Percentiles rank a stretch among this genome's conserved stretches.
phyloP scores from a whole-genome alignment of 495 filamentous ascomycete genomes.

The Aspergillus taichungensis region DNA sequence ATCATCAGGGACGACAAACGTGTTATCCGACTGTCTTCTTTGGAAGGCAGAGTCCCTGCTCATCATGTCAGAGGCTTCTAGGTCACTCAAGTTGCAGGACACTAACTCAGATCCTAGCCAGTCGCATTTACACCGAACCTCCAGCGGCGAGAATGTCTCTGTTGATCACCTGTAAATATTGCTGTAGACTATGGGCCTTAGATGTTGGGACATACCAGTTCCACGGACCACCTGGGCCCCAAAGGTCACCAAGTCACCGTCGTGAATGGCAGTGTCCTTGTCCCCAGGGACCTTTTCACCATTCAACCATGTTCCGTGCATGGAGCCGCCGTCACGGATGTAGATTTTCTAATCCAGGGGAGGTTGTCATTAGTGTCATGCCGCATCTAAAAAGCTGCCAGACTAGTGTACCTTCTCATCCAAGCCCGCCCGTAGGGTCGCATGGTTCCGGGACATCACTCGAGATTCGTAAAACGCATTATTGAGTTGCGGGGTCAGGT shows the following conservation, averaged over 20 bases:
- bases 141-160: constrained; percentile 35
- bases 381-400: not conserved
- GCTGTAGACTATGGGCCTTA: too few species aligned
- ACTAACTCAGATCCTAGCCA: constrained; percentile 18
- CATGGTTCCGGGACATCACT: constrained; percentile 76
- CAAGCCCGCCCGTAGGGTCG: constrained; percentile 41
- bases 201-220: constrained; percentile 22
- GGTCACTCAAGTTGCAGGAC: not conserved
- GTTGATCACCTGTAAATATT: too few species aligned
- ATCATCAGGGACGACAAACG: constrained; percentile 40
- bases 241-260: constrained; percentile 45
- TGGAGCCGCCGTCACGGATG: constrained; percentile 44
- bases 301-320: constrained; percentile 49
- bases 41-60: constrained; percentile 5
- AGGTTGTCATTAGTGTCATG: constrained; percentile 9
- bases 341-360: constrained; percentile 24
- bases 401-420: constrained; percentile 31
- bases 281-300: constrained; percentile 28
- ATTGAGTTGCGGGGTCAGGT: constrained; percentile 35
- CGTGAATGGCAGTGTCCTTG: constrained; percentile 25
- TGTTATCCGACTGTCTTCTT: constrained; percentile 22
- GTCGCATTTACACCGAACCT: constrained; percentile 25
- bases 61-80: constrained; percentile 4
- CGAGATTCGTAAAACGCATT: constrained; percentile 76
- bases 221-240: constrained; percentile 46